Conservation (phyloP, 108 stramenopile species). For the Skeletonema menzelii region DNA sequence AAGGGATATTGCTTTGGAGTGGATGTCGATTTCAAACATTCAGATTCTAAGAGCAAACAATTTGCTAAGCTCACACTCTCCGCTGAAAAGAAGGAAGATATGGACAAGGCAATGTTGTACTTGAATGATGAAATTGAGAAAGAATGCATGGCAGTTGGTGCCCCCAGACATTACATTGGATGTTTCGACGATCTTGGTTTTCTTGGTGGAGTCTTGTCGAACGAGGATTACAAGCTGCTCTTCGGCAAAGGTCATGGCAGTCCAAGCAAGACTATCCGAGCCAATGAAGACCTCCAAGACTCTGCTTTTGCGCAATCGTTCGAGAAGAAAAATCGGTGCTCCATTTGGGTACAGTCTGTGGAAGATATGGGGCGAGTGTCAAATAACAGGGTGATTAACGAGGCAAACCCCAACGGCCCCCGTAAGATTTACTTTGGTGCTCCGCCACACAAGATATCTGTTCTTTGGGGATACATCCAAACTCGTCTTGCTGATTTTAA, state of each 20-base stretch:
- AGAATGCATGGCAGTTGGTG: conserved; percentile 52
- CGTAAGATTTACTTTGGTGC: conserved; percentile 77
- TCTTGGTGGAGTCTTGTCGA: conserved; percentile 67
- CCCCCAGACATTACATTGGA: conserved; percentile 55
- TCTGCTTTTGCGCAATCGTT: conserved; percentile 74
- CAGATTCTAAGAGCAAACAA: conserved; percentile 80
- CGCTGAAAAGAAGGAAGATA: conserved; percentile 29
- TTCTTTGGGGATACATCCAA: conserved; percentile 61
- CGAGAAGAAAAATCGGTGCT: conserved; percentile 65
- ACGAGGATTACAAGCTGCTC: conserved; percentile 58
- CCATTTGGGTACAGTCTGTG: conserved; percentile 81
- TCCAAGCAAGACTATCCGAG: conserved; percentile 22
- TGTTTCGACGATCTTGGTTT: conserved; percentile 65
- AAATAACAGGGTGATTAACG: conserved; percentile 46
- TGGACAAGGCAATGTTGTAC: conserved; percentile 25
- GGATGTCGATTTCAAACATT: conserved; percentile 64
- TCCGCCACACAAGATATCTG: conserved; percentile 55
- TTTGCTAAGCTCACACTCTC: conserved; percentile 67
- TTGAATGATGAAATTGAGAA: conserved; percentile 42
- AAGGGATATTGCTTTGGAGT: conserved; percentile 65
- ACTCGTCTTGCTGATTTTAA: conserved; percentile 57
- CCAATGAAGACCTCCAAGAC: conserved; percentile 59
- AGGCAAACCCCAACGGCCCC: conserved; percentile 50
- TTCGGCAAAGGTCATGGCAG: conserved; percentile 8
- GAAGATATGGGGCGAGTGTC: conserved; percentile 79